phyloP scores from a whole-genome alignment of 2,329 filamentous ascomycete genomes.

The Pseudogymnoascus sp. region DNA sequence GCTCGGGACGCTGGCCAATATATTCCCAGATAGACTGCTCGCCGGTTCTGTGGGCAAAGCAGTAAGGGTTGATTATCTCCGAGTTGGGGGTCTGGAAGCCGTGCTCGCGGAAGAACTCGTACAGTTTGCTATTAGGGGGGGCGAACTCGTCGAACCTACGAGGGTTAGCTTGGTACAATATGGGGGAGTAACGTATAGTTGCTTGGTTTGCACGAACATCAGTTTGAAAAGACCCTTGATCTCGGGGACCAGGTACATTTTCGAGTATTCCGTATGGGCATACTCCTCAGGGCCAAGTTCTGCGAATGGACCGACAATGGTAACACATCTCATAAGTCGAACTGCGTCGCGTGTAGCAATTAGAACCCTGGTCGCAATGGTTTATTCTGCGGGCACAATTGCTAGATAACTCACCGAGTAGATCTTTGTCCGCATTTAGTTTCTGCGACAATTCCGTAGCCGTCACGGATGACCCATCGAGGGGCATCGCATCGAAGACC shows the following conservation, averaged over 20 bases:
- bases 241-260: conserved; percentile 18
- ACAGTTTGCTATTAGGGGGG: conserved; percentile 17
- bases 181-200: background rate
- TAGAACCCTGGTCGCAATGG: background rate
- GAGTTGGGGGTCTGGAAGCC: conserved; percentile 21
- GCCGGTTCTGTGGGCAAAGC: conserved; percentile 22
- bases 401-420: conserved; percentile 15
- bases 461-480: conserved; percentile 17
- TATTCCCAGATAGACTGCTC: conserved; percentile 24
- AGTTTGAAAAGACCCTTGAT: conserved; percentile 19
- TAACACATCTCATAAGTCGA: conserved; percentile 21
- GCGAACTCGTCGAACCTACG: conserved; percentile 22
- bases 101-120: conserved; percentile 20
- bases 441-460: conserved; percentile 18
- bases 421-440: conserved; percentile 16
- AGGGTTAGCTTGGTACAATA: background rate
- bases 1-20: conserved; percentile 21
- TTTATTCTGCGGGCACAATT: background rate
- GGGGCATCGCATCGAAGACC: conserved; percentile 21
- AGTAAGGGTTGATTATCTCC: conserved; percentile 23
- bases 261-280: conserved; percentile 21
- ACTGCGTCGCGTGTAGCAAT: conserved; percentile 13
- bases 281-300: conserved; percentile 20
- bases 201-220: conserved; percentile 13
- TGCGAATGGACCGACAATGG: conserved; percentile 17